Conservation (phyloP, 106 monocot genomes). For the Allium cepa region DNA sequence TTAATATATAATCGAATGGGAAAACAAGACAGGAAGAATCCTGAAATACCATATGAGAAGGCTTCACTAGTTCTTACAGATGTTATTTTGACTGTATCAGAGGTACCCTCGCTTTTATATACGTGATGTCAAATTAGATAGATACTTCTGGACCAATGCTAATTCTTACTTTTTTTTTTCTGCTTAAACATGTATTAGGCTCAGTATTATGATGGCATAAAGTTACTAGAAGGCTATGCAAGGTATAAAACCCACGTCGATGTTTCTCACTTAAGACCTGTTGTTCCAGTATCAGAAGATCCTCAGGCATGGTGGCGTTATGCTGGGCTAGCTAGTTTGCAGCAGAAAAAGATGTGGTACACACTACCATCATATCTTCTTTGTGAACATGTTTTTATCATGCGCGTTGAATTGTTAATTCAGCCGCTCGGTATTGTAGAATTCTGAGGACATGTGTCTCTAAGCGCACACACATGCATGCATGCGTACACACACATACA, state of each 20-base stretch:
- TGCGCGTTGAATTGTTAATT: neutral
- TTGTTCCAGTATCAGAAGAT: slow-evolving; percentile 55
- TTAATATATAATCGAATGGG: slow-evolving; percentile 91
- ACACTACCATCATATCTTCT: neutral
- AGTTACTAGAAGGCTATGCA: slow-evolving; percentile 71
- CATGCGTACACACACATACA: too few species aligned
- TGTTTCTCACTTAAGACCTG: slow-evolving; percentile 86
- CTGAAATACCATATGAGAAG: slow-evolving; percentile 71
- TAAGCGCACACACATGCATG: too few species aligned
- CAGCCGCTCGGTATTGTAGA: too few species aligned
- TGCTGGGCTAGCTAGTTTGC: slow-evolving; percentile 73
- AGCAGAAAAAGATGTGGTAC: slow-evolving; percentile 90
- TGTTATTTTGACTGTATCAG: slow-evolving; percentile 77
- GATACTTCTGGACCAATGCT: neutral
- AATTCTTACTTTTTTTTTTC: neutral
- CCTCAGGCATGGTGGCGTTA: slow-evolving; percentile 90
- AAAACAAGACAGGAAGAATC: slow-evolving; percentile 66
- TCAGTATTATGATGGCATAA: slow-evolving; percentile 95
- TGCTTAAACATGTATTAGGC: slow-evolving; percentile 37
- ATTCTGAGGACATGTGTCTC: too few species aligned
- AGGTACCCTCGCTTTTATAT: slow-evolving; percentile 35
- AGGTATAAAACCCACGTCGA: slow-evolving; percentile 79
- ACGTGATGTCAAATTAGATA: neutral
- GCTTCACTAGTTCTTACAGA: slow-evolving; percentile 76
- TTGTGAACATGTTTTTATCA: neutral